Conservation (phyloP, 2,329 filamentous ascomycete genomes). For the Nannizzia gypsea region DNA sequence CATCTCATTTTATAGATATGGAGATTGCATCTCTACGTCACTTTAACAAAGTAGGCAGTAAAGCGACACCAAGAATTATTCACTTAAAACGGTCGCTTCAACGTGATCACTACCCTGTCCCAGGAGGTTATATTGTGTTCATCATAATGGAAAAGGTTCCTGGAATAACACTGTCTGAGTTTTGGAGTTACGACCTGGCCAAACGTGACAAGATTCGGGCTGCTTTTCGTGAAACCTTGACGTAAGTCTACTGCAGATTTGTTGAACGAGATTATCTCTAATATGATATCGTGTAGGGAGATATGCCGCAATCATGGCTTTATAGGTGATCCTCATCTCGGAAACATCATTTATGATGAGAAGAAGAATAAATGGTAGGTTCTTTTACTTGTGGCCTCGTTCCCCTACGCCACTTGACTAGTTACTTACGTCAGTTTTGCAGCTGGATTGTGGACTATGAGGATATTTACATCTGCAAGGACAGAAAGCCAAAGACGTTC, state of each 20-base stretch:
- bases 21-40: neutral
- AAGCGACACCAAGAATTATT: slow-evolving; percentile 4
- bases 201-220: slow-evolving; percentile 8
- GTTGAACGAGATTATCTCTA: neutral
- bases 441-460: neutral
- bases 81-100: neutral
- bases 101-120: neutral
- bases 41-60: slow-evolving; percentile 3
- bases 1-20: neutral
- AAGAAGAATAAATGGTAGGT: slow-evolving; percentile 7
- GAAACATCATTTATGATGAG: slow-evolving; percentile 10
- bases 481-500: neutral
- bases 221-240: slow-evolving; percentile 2
- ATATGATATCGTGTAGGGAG: neutral
- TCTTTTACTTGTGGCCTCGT: neutral
- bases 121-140: slow-evolving; percentile 8
- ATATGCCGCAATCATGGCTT: neutral
- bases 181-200: slow-evolving; percentile 2
- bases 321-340: neutral
- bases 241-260: neutral
- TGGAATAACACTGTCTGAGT: slow-evolving; percentile 5
- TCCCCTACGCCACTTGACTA: neutral
- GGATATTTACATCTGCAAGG: neutral
- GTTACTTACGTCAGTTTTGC: neutral
- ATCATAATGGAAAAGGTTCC: slow-evolving; percentile 11